Evolutionary conservation across 2,329 filamentous ascomycete species (phyloP).

Genomic region (Trichoderma polysporum): DNA sequence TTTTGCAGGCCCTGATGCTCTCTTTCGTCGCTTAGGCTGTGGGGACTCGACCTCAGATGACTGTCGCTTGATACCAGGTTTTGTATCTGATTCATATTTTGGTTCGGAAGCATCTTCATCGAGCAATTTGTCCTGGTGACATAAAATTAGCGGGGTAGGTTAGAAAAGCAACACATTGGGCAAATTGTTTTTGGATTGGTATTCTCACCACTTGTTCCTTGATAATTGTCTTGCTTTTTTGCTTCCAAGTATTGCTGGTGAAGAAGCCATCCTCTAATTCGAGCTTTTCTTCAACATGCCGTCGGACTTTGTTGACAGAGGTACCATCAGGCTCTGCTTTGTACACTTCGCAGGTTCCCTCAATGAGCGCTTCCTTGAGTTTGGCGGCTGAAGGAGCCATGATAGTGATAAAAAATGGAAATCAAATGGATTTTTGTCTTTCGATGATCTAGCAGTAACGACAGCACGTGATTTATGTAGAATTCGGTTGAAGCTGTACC

Average conservation of each 20-base stretch:
- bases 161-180: background rate
- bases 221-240: conserved; percentile 58
- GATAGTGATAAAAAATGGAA: background rate
- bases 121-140: conserved; percentile 36
- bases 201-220: conserved; percentile 52
- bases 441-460: background rate
- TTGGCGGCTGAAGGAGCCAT: conserved; percentile 45
- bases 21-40: conserved; percentile 41
- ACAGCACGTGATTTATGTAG: background rate
- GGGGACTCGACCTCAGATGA: conserved; percentile 38
- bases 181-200: background rate
- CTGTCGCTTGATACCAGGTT: conserved; percentile 35
- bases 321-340: conserved; percentile 45
- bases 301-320: conserved; percentile 58
- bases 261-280: conserved; percentile 54
- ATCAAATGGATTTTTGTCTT: background rate
- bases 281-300: conserved; percentile 49
- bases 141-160: conserved; percentile 14
- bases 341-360: conserved; percentile 49
- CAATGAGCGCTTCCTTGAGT: conserved; percentile 47
- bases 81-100: conserved; percentile 30
- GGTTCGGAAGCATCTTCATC: conserved; percentile 33
- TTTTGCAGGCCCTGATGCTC: conserved; percentile 33
- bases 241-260: conserved; percentile 52
- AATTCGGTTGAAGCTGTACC: background rate